Percentiles rank a stretch among this genome's conserved stretches.
Evolutionary conservation across 2,329 filamentous ascomycete genomes (phyloP).

Genomic region (Stromatinia cepivora): DNA sequence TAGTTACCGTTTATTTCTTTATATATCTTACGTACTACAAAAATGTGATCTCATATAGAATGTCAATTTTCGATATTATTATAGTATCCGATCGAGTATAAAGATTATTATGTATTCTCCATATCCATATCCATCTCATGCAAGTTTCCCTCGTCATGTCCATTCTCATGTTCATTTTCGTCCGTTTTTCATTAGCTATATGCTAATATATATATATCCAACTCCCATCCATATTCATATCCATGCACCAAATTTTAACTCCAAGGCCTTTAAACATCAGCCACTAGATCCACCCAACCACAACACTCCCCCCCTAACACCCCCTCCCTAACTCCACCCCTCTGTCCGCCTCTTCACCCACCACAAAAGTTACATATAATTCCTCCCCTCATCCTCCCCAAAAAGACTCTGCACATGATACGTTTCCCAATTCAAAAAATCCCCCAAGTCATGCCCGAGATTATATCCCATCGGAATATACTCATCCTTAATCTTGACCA

Average conservation of each 20-base stretch:
- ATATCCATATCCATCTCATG: too few species aligned
- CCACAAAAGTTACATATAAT: conserved; percentile 5
- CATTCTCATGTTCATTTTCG: not conserved
- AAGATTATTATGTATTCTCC: too few species aligned
- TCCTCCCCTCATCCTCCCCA: conserved; percentile 16
- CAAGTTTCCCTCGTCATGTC: too few species aligned
- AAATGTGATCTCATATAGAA: too few species aligned
- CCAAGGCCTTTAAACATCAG: not conserved
- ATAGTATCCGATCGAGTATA: too few species aligned
- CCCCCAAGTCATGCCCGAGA: conserved; percentile 57
- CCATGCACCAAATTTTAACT: not conserved
- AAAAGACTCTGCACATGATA: conserved; percentile 30
- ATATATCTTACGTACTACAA: too few species aligned
- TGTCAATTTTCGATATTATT: too few species aligned
- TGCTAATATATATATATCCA: not conserved
- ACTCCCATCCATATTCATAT: not conserved
- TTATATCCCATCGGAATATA: conserved; percentile 61
- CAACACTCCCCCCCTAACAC: not conserved
- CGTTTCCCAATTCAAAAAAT: conserved; percentile 58
- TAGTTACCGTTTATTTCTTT: too few species aligned
- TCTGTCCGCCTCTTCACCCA: too few species aligned
- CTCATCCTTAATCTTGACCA: conserved; percentile 34
- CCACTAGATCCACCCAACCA: not conserved
- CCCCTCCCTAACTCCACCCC: too few species aligned
- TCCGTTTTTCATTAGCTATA: conserved; percentile 6